A percentile compares a stretch with the other conserved stretches of the same genome.
phyloP scores from a whole-genome alignment of 2,329 filamentous ascomycete species.

The Ilyonectria robusta region DNA sequence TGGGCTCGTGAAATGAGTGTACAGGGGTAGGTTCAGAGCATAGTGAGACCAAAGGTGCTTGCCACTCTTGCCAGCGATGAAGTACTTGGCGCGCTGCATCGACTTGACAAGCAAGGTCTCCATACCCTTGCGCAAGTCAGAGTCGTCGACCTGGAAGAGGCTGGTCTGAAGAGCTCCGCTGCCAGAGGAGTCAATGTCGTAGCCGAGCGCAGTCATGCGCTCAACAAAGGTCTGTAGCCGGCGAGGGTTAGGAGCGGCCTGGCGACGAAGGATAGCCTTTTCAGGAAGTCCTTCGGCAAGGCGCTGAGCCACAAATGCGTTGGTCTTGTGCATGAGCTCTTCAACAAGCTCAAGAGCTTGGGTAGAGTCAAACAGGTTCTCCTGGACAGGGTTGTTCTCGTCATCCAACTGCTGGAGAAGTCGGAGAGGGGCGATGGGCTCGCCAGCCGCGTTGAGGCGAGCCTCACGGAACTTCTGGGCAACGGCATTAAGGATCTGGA shows the following conservation, averaged over 20 bases:
- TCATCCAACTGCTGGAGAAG: constrained; percentile 95
- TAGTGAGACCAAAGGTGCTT: constrained; percentile 90
- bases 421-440: constrained; percentile 87
- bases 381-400: constrained; percentile 96
- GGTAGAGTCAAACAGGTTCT: constrained; percentile 95
- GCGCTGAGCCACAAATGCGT: constrained; percentile 89
- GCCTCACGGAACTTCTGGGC: constrained; percentile 92
- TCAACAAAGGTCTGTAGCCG: constrained; percentile 93
- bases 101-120: constrained; percentile 95
- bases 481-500: constrained; percentile 85
- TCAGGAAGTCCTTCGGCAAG: constrained; percentile 85
- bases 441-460: constrained; percentile 84
- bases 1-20: constrained; percentile 97
- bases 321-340: constrained; percentile 94
- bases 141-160: constrained; percentile 91
- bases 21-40: constrained; percentile 90
- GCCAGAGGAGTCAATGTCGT: constrained; percentile 89
- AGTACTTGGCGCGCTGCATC: constrained; percentile 97
- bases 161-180: constrained; percentile 95
- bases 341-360: constrained; percentile 93
- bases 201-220: constrained; percentile 91
- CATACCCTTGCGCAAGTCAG: constrained; percentile 95
- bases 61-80: constrained; percentile 82
- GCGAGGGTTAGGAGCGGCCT: constrained; percentile 86
- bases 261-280: constrained; percentile 91